Conservation (phyloP, 345 rosid species). For the Citrus glauca region DNA sequence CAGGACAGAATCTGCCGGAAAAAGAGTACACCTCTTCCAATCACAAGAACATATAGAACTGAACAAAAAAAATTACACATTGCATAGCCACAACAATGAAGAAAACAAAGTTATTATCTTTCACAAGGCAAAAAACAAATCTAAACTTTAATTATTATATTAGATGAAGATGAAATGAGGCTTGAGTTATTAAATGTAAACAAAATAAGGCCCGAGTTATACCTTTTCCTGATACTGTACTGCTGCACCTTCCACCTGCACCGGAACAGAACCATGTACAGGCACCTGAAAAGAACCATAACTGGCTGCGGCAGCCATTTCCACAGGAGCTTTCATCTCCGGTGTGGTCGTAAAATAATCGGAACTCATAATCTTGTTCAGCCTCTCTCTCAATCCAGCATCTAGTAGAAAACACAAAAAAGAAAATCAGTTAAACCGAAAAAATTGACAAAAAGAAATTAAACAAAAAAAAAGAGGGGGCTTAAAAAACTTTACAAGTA, state of each 20-base stretch:
- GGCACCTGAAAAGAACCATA: constrained; percentile 62
- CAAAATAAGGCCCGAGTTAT: neutral
- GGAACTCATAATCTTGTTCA: constrained; percentile 79
- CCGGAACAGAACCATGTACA: constrained; percentile 31
- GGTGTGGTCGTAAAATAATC: constrained; percentile 81
- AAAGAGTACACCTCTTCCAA: neutral
- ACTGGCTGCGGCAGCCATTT: constrained; percentile 68
- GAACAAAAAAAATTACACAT: neutral
- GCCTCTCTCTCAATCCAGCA: constrained; percentile 68
- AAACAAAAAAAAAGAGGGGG: neutral
- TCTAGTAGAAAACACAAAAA: constrained; percentile 34
- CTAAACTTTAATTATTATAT: neutral
- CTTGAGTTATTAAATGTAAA: neutral
- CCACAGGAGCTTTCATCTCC: constrained; percentile 82
- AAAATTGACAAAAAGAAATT: neutral
- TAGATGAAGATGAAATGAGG: neutral
- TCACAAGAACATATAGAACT: neutral
- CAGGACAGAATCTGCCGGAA: neutral
- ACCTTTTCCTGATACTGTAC: constrained; percentile 53
- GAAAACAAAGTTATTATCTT: neutral
- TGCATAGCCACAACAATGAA: neutral
- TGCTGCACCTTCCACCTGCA: constrained; percentile 37
- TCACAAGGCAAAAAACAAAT: constrained; percentile 1
- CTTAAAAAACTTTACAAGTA: constrained; percentile 45
- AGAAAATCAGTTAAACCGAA: neutral